Evolutionary conservation across 768 basidiomycete species (phyloP), one percentile per base, ranked within the genome.

Genomic region (Suillus variegatus): DNA sequence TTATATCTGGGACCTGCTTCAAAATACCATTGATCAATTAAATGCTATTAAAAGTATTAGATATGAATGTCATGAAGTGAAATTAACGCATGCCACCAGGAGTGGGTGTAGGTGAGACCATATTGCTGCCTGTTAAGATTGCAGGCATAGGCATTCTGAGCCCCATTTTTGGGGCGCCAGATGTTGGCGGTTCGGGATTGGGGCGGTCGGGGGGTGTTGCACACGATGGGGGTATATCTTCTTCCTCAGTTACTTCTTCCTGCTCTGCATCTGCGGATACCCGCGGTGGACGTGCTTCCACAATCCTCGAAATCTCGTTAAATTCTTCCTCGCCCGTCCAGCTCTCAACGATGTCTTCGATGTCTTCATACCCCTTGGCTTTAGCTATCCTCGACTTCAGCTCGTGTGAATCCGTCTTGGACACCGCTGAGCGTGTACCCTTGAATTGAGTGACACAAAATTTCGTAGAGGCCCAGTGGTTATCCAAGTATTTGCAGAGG

Each of bases 381-480:
- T 82, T 78, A 25, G 85, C 76, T 38, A 95, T 74, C 0, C 75
- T 74, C 20, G 87, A 82, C 60, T 84, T 84, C 56, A 89, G 76
- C 3, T 78, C 76, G 61, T 85, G 88, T 4, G 86, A 84, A 41
- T 90, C 85, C 1, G 82, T 76, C 71, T 90, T 93, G 43, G 81
- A 83, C 52, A 87, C 77, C 7, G 81, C 79, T 2, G 84, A 76
- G 47, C 88, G 86, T 3, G 82, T 75, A 3, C 88, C 88, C 71
- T 90, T 91, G 84, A 96, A 94, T 73, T 95, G 93, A 16, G 83
- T 82, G 35, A 92, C 78, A 69, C 95, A 93, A 77, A 94, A 96
- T 74, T 96, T 97, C 32, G 95, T 95, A 62, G 91, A 86, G 18
- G 88, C 81, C 86, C 88, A 96, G 72, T 91, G 84, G 71, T 95